A percentile compares a stretch with the other conserved stretches of the same genome.
Conservation (phyloP, 228 moss, liverwort and hornwort genomes). For the Sphagnum magellanicum region DNA sequence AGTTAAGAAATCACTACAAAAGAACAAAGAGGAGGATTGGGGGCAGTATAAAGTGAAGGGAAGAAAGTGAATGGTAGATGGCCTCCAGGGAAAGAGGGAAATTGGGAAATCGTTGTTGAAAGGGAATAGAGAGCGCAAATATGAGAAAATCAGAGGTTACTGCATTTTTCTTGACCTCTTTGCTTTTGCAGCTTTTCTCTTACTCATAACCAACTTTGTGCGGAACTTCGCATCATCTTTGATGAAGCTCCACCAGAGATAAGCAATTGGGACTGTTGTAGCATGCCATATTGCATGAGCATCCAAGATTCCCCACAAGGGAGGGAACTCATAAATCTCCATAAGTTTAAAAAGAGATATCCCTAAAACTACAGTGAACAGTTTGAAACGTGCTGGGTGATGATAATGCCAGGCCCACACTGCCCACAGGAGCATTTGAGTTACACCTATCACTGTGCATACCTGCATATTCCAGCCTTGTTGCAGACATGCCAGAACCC, state of each 20-base stretch:
- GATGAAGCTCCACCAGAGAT: conserved; percentile 83
- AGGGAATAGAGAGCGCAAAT: too few species aligned
- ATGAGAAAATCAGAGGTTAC: too few species aligned
- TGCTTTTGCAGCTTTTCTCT: too few species aligned
- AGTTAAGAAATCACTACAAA: too few species aligned
- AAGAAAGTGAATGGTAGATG: too few species aligned
- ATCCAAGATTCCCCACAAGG: conserved; percentile 54
- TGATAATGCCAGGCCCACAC: conserved; percentile 49
- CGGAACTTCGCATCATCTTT: conserved; percentile 58
- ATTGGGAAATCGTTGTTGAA: too few species aligned
- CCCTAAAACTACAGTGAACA: conserved; percentile 43
- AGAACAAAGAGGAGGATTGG: too few species aligned
- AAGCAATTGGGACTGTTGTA: conserved; percentile 49
- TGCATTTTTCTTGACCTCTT: too few species aligned
- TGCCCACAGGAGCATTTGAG: conserved; percentile 65
- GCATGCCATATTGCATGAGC: conserved; percentile 74
- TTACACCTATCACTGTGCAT: conserved; percentile 49
- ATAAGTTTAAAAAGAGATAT: conserved; percentile 61
- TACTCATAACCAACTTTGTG: conserved; percentile 2
- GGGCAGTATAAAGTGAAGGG: too few species aligned
- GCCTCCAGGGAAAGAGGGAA: too few species aligned
- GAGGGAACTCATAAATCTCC: conserved; percentile 66
- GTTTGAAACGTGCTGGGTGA: conserved; percentile 64
- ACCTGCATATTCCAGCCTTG: conserved; percentile 68
- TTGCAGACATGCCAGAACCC: not conserved